Evolutionary conservation across 371 early-diverging fungal species (phyloP).

Genomic region (Rhizopus arrhizus): DNA sequence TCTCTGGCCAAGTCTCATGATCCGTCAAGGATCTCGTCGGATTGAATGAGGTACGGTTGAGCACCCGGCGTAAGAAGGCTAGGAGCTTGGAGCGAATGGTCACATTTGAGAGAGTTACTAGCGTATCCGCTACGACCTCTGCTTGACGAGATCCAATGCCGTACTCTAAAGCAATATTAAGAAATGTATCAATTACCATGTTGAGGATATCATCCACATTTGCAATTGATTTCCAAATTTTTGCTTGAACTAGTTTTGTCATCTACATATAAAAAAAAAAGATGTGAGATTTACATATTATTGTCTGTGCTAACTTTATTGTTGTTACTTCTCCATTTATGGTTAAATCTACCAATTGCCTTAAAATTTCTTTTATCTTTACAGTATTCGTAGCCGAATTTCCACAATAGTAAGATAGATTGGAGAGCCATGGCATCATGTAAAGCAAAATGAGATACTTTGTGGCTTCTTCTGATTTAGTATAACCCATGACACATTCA

Average conservation of each 20-base stretch:
- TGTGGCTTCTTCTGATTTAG: conserved; percentile 64
- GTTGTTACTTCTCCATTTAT: conserved; percentile 68
- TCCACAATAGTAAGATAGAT: conserved; percentile 64
- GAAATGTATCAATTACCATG: conserved; percentile 74
- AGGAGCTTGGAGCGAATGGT: conserved; percentile 78
- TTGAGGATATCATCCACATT: conserved; percentile 76
- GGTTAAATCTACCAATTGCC: conserved; percentile 75
- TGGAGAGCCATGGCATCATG: conserved; percentile 85
- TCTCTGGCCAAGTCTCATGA: conserved; percentile 83
- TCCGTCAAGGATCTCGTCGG: conserved; percentile 70
- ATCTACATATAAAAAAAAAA: conserved; percentile 38
- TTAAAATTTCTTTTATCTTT: conserved; percentile 72
- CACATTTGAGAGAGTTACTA: conserved; percentile 76
- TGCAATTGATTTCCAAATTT: conserved; percentile 80
- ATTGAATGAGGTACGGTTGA: conserved; percentile 66
- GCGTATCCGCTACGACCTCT: conserved; percentile 80
- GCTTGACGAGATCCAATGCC: conserved; percentile 78
- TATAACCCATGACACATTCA: conserved; percentile 82
- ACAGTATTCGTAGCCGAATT: conserved; percentile 42
- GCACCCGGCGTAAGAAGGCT: conserved; percentile 65
- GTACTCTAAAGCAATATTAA: conserved; percentile 73
- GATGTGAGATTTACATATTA: too few species aligned
- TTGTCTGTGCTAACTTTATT: too few species aligned
- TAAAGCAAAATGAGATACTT: conserved; percentile 83
- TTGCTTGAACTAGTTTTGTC: conserved; percentile 76